phyloP scores from a whole-genome alignment of 2,329 filamentous ascomycete genomes.

The Colletotrichum lindemuthianum region DNA sequence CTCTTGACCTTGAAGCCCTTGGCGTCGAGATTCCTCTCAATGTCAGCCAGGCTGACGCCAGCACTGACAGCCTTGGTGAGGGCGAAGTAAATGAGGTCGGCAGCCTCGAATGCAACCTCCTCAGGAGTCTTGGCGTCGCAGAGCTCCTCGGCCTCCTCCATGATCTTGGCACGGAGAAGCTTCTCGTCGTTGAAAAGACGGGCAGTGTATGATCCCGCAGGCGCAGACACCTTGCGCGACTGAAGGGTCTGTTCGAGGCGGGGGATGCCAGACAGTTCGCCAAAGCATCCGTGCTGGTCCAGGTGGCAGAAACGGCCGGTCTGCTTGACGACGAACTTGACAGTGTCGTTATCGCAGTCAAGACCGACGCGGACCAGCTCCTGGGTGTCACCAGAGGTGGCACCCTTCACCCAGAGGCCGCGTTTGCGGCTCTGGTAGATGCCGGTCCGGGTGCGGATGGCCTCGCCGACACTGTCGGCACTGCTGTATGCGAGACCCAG shows the following conservation, averaged over 20 bases:
- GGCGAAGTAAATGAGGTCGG: constrained; percentile 95
- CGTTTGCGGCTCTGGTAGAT: constrained; percentile 97
- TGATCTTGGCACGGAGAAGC: constrained; percentile 92
- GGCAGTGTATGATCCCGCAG: constrained; percentile 91
- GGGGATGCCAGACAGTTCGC: constrained; percentile 81
- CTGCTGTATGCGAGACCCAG: constrained; percentile 95
- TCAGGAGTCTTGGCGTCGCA: constrained; percentile 85
- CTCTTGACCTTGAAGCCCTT: constrained; percentile 97
- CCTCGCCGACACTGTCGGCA: constrained; percentile 87
- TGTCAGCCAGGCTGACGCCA: constrained; percentile 86
- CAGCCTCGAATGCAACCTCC: constrained; percentile 92
- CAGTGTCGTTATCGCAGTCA: constrained; percentile 93
- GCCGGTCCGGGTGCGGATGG: constrained; percentile 78
- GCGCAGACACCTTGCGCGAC: constrained; percentile 83
- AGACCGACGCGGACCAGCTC: constrained; percentile 85
- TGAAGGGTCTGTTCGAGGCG: constrained; percentile 88
- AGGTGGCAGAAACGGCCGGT: constrained; percentile 95
- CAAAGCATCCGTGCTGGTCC: constrained; percentile 92
- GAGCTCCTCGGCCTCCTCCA: constrained; percentile 97
- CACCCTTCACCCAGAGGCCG: constrained; percentile 96
- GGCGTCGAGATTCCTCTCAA: constrained; percentile 90
- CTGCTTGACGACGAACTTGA: constrained; percentile 90
- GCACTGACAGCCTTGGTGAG: constrained; percentile 87
- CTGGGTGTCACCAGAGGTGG: constrained; percentile 93
- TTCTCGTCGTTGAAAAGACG: constrained; percentile 92